Evolutionary conservation across 495 filamentous ascomycete genomes (phyloP), one percentile per base, ranked within the genome.

Genomic region (Aspergillus nidulans): DNA sequence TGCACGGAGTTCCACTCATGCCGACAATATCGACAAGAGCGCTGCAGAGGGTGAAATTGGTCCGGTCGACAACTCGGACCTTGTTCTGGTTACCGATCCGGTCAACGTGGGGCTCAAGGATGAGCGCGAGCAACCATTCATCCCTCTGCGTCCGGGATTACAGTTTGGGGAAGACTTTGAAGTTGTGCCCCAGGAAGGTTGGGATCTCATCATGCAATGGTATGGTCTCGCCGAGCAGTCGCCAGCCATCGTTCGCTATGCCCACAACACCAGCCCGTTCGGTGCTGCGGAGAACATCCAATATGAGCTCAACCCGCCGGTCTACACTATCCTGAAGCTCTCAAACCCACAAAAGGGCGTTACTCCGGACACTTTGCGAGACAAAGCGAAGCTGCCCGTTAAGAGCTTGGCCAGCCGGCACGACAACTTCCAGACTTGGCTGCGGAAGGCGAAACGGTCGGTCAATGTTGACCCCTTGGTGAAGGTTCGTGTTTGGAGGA

Each of bases 261-360:
- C 86, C 16, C 87, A 91, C 70, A 87, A 96, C 67, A 90, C 84
- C 25, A 79, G 77, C 38, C 77, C 80, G 2, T 72, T 81, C 38
- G 77, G 79, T 15, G 72, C 69, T 1, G 70, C 72, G 7, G 68
- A 80, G 21, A 91, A 96, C 51, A 66, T 96, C 8, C 79, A 88
- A 62, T 92, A 87, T 60, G 94, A 98, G 66, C 75, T 88, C 28
- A 81, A 91, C 61, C 95, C 92, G 18, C 91, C 89, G 1, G 79
- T 96, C 19, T 89, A 96, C 70, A 91, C 86, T 1, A 81, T 98
- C 40, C 82, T 95, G 59, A 91, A 91, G 57, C 74, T 97, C 9
- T 80, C 81, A 59, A 80, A 80, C 53, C 71, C 70, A 32, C 75
- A 77, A 18, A 66, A 73, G n/a, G 78, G 69, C 8, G 81, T 78